phyloP scores from a whole-genome alignment of 352 stramenopile genomes.

The Phytophthora podocarpi region DNA sequence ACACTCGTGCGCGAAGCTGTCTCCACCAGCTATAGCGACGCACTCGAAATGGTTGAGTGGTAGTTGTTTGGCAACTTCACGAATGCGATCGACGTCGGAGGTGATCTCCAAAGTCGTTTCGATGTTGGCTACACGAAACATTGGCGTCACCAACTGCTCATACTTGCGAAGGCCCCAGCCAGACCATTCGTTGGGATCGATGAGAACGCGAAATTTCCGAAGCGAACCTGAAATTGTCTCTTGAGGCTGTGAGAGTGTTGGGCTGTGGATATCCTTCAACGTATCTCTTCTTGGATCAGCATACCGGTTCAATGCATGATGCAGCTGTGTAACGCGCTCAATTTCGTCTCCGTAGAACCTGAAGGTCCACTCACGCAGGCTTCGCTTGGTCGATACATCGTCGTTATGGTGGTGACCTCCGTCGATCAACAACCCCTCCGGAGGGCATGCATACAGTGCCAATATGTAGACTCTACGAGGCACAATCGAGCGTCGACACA shows the following conservation, averaged over 20 bases:
- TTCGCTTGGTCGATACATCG: conserved; percentile 26
- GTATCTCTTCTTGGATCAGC: conserved; percentile 40
- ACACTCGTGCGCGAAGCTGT: conserved; percentile 61
- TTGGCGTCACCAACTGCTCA: conserved; percentile 48
- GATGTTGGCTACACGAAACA: conserved; percentile 58
- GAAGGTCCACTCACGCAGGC: conserved; percentile 50
- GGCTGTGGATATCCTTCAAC: conserved; percentile 16
- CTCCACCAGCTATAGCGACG: conserved; percentile 57
- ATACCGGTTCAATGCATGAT: conserved; percentile 46
- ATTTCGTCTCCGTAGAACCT: conserved; percentile 49
- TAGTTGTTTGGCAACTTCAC: conserved; percentile 50
- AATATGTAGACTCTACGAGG: conserved; percentile 43
- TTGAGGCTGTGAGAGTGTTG: conserved; percentile 8
- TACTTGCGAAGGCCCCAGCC: conserved; percentile 44
- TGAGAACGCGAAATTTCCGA: conserved; percentile 57
- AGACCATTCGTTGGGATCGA: conserved; percentile 56
- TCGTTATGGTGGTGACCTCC: conserved; percentile 21
- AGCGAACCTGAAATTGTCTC: conserved; percentile 12
- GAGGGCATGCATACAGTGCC: conserved; percentile 46
- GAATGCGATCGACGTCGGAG: conserved; percentile 33
- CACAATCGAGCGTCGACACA: conserved; percentile 26
- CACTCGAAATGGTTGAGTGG: conserved; percentile 58
- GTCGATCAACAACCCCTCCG: conserved; percentile 15
- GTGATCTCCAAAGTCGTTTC: conserved; percentile 48
- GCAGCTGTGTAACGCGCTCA: conserved; percentile 34